Base-by-base conservation (phyloP, 805 yeast species). In the Starmerella floricola region DNA sequence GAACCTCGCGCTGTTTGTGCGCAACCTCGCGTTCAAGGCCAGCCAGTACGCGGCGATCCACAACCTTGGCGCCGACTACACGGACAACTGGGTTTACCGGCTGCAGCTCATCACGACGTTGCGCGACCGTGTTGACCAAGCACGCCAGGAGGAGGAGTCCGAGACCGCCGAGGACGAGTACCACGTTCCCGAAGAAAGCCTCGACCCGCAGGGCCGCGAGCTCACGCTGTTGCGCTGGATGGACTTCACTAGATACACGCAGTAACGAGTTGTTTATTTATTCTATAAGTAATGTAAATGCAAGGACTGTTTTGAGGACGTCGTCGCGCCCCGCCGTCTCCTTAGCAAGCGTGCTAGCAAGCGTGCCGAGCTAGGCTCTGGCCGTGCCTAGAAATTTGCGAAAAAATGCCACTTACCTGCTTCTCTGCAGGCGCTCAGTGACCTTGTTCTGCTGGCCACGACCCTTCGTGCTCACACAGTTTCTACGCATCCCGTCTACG, bases 41-140 rank as follows among this genome's bases (percentile, higher is more conserved):
- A 72, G 74, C 49, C 78, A 76, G 46, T 80, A 83, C 59, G 85
- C 94, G 1, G 68, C 71, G 20, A 78, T 78, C 15, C 83, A 91
- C 85, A 79, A 79, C 51, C 62, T 74, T 23, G 68, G 68, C 38
- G 76, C 77, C 3, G 65, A 64, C 28, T 76, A 70, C 59, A 63
- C 67, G 6, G 71, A 78, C 31, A 76, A 71, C 53, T 83, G 94
- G 93, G 68, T 72, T 15, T 73, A 74, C 49, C 65, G 94, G 45
- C 67, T 74, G 49, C 70, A 65, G 42, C 84, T 78, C 50, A 67
- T 79, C 34, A 49, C 56, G 31, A 56, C 51, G 34, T 52, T 70
- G 32, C 56, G 59, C 35, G 65, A 61, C 26, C 61, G 64, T 34
- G 55, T 56, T 6, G 31, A 28, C 2, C 42, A 35, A 15, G 39